Percentiles rank a stretch among this genome's conserved stretches.
These are phyloP conservation scores for Globisporangium acanthophoron DNA, from an alignment of 352 stramenopile species.

Conservation along the genomic window DNA sequence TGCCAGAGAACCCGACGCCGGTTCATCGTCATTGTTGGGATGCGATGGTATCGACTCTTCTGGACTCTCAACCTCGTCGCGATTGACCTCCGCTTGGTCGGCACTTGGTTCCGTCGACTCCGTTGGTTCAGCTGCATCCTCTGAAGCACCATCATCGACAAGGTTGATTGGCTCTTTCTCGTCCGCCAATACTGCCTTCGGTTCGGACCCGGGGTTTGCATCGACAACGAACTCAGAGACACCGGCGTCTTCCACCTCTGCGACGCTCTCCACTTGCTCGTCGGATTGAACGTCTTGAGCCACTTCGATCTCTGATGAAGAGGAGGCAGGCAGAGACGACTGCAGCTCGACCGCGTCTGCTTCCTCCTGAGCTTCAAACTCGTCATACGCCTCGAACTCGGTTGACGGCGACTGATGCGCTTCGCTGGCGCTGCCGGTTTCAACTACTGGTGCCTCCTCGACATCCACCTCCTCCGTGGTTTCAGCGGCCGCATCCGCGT, in stretches of 20 bases:
- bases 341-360: background rate
- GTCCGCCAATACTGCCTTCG: background rate
- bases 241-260: background rate
- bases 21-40: background rate
- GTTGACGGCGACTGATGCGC: background rate
- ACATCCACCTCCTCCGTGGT: background rate
- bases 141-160: no score
- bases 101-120: background rate
- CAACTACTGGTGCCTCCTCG: background rate
- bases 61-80: background rate
- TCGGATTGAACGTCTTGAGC: background rate
- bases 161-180: no score
- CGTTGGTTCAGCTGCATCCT: background rate
- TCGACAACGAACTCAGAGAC: background rate
- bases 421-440: background rate
- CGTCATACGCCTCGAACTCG: slow-evolving; percentile 5
- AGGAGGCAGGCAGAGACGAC: background rate
- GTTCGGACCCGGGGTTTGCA: background rate
- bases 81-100: background rate
- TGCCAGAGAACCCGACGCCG: no score
- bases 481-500: background rate
- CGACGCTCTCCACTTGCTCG: background rate
- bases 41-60: background rate
- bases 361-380: slow-evolving; percentile 5
- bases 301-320: background rate